A percentile compares a stretch with the other conserved stretches of the same genome.
Conservation (phyloP, 306 rosid genomes). For the Urtica urens region DNA sequence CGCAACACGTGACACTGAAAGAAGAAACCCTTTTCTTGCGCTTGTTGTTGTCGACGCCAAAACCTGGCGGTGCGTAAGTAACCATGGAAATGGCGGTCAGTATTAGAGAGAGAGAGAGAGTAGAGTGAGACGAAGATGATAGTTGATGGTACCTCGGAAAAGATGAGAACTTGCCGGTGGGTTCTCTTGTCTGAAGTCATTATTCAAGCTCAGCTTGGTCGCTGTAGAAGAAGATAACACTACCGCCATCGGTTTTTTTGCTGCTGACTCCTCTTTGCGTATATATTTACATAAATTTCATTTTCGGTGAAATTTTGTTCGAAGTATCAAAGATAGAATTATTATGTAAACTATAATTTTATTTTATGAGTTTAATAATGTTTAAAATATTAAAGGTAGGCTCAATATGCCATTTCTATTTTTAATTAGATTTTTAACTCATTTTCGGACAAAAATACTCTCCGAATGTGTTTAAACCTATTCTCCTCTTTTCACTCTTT, state of each 20-base stretch:
- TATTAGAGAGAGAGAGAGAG: not conserved
- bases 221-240: slow-evolving; percentile 25
- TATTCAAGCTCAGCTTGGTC: slow-evolving; percentile 29
- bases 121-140: slow-evolving; percentile 6
- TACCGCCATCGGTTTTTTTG: slow-evolving; percentile 30
- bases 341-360: too few species aligned
- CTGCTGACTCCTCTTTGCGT: not conserved
- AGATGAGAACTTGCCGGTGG: slow-evolving; percentile 12
- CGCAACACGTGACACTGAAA: slow-evolving; percentile 27
- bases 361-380: too few species aligned
- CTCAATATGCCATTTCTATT: too few species aligned
- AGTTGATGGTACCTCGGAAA: slow-evolving; percentile 29
- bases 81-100: not conserved
- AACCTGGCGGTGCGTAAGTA: slow-evolving; percentile 13
- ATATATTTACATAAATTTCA: not conserved
- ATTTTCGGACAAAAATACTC: too few species aligned
- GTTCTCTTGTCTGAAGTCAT: slow-evolving; percentile 13
- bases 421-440: too few species aligned
- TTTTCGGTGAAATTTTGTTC: not conserved
- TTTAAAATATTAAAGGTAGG: too few species aligned
- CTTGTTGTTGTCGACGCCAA: slow-evolving; percentile 14
- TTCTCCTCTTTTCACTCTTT: too few species aligned
- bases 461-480: too few species aligned
- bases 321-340: too few species aligned
- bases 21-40: slow-evolving; percentile 17